These are phyloP conservation scores for Firmiana major DNA, from an alignment of 345 rosid species.

Conservation along the genomic window DNA sequence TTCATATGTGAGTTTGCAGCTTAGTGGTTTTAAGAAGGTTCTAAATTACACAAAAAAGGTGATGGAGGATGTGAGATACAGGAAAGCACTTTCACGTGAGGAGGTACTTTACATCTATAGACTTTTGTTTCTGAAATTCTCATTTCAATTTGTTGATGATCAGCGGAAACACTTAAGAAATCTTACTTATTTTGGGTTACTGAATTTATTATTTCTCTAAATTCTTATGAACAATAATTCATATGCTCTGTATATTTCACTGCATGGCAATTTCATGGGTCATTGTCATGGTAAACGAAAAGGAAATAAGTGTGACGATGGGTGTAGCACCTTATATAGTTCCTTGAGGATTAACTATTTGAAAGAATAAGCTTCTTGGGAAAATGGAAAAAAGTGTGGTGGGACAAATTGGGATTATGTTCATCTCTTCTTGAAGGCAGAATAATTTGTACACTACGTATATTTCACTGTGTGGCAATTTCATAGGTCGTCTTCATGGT, in stretches of 20 bases:
- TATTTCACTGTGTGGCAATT: background rate
- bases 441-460: background rate
- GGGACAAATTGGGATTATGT: background rate
- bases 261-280: background rate
- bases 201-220: background rate
- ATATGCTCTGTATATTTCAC: background rate
- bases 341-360: background rate
- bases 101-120: conserved; percentile 53
- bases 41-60: conserved; percentile 88
- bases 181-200: background rate
- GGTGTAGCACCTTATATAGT: background rate
- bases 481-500: background rate
- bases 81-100: conserved; percentile 78
- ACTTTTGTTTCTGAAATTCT: conserved; percentile 10
- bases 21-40: conserved; percentile 95
- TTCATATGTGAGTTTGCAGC: conserved; percentile 48
- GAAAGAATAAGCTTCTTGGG: background rate
- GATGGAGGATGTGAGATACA: conserved; percentile 75
- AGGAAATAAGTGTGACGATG: background rate
- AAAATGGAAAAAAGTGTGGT: background rate
- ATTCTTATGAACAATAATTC: background rate
- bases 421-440: background rate
- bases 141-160: background rate
- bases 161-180: background rate
- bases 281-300: background rate